These are phyloP conservation scores for Cephaloascus albidus DNA, from an alignment of 805 yeast species.

Conservation along the genomic window DNA sequence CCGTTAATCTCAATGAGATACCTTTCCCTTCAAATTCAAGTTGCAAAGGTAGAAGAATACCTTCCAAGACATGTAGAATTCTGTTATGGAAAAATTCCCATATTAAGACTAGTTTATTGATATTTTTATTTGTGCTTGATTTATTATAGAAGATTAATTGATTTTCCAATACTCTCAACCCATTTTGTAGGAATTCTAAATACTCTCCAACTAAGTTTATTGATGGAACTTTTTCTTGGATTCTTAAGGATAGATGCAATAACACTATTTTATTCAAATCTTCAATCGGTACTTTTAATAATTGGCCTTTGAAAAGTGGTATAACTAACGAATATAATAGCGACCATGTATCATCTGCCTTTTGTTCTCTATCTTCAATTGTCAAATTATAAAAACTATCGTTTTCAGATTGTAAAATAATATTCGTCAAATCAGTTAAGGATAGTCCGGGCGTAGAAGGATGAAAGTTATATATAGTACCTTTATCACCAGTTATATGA, in stretches of 20 bases:
- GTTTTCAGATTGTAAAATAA: not conserved
- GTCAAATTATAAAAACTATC: conserved; percentile 1
- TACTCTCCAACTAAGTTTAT: conserved; percentile 32
- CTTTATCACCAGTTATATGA: not conserved
- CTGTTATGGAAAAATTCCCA: conserved; percentile 54
- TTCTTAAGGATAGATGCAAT: conserved; percentile 24
- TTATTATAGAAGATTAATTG: conserved; percentile 20
- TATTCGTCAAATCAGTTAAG: not conserved
- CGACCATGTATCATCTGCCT: conserved; percentile 42
- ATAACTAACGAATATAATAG: conserved; percentile 28
- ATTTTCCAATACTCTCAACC: conserved; percentile 27
- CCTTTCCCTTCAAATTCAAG: conserved; percentile 26
- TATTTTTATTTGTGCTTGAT: conserved; percentile 13
- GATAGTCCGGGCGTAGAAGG: not conserved
- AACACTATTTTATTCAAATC: conserved; percentile 42
- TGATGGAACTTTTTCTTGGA: conserved; percentile 23
- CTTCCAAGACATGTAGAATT: conserved; percentile 49
- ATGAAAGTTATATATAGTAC: not conserved
- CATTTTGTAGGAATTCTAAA: conserved; percentile 31
- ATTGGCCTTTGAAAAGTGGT: conserved; percentile 41
- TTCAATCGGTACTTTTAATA: conserved; percentile 43
- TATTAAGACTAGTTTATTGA: conserved; percentile 24
- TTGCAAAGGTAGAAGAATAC: conserved; percentile 53
- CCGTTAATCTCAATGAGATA: conserved; percentile 7
- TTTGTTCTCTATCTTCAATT: conserved; percentile 23